Evolutionary conservation across 1,284 basidiomycete species (phyloP), one percentile per base, ranked within the genome.

Genomic region (Sanghuangporus sanghuang): DNA sequence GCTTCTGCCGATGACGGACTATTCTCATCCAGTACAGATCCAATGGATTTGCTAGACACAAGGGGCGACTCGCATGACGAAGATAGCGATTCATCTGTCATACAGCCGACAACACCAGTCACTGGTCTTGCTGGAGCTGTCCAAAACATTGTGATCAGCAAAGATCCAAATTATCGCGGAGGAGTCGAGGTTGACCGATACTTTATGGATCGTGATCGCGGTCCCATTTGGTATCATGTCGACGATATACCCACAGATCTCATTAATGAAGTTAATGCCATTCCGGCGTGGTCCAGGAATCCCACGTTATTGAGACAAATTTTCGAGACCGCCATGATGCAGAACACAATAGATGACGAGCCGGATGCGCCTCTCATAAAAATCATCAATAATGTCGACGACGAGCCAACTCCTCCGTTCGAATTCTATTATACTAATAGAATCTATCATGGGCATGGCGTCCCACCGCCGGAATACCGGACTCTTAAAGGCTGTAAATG

Each of bases 341-440:
- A 85, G 64, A 82, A 81, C 57, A 84, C 84, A 0, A 75, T 76
- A 18, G 71, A 75, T 1, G 86, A 90, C 67, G 90, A 92, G 69
- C 86, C 83, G 0, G 71, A 80, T 52, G 86, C 88, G 0, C 90
- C 89, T 0, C 74, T 75, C 2, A 89, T 95, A 66, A 73, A 75
- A 16, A 79, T 95, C 12, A 74, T 82, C 64, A 92, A 93, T 68
- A 71, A 80, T 0, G 75, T 90, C 21, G 89, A 91, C 64, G 73
- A 79, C 6, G 85, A 89, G 62, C 78, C 81, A 1, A 86, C 85
- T 6, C 89, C 89, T 0, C 81, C 79, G 6, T 90, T 86, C 82
- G 90, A 93, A 69, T 92, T 92, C 68, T 78, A 86, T 67, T 93
- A 93, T 70, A 85, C 87, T 11, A 92, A 93, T 72, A 75, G 81